phyloP scores from a whole-genome alignment of 1,284 basidiomycete species.

The Cutaneotrichosporon mucoides region DNA sequence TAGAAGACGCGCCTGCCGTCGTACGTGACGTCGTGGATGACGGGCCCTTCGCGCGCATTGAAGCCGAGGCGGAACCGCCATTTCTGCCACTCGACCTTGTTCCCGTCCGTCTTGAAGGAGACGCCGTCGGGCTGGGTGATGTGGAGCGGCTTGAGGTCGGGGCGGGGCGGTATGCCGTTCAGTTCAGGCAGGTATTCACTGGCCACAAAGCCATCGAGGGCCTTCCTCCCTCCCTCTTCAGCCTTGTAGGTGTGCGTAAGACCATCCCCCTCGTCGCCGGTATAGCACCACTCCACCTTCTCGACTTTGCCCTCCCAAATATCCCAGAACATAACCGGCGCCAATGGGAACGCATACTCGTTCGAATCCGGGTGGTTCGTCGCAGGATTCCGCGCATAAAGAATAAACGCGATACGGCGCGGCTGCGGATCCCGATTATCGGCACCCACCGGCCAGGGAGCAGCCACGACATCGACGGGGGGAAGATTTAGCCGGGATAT shows the following conservation, averaged over 20 bases:
- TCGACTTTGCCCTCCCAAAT: background rate
- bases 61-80: conserved; percentile 32
- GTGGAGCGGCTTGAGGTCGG: conserved; percentile 2
- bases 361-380: conserved; percentile 1
- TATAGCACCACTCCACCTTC: background rate
- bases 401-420: conserved; percentile 1
- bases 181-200: background rate
- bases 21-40: conserved; percentile 42
- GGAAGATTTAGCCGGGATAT: background rate
- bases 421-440: background rate
- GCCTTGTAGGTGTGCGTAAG: background rate
- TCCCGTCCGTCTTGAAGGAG: conserved; percentile 70
- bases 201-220: background rate
- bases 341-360: conserved; percentile 2
- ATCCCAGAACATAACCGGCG: background rate
- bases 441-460: conserved; percentile 2
- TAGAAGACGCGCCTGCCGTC: conserved; percentile 45
- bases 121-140: conserved; percentile 3
- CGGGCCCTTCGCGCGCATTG: conserved; percentile 45
- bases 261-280: conserved; percentile 1
- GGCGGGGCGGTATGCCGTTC: background rate
- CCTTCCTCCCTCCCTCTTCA: background rate
- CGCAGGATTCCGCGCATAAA: background rate
- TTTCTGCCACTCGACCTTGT: conserved; percentile 52
- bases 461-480: background rate